Base-by-base conservation (phyloP, 306 rosid species). In the Lathyrus sativus region DNA sequence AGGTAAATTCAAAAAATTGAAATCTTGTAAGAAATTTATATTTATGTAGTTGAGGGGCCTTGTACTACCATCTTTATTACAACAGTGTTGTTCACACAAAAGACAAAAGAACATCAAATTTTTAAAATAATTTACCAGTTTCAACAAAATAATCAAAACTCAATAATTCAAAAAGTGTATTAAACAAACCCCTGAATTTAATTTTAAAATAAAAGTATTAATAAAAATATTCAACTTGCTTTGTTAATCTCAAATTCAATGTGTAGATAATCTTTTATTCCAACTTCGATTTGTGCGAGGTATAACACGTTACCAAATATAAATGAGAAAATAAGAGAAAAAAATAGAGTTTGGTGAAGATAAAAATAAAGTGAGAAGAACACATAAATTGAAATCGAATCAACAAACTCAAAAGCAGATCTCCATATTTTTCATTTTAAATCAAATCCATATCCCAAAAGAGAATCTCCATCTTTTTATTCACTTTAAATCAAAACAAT, bases 191-290 rank as follows among this genome's bases (percentile, higher is more conserved):
- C 63, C 64, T 48, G 0, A 51, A 45, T 11, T 3, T 1, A 22
- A 67, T 54, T 66, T 18, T 7, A 1, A 43, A 22, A 44, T 6
- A 29, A 71, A 74, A 24, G 71, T 37, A 6, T 56, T 55, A 22
- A 44, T 6, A 29, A 71, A 74, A 24, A 74, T 37, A 6, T 56
- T 55, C 61, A 69, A 80, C 97, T 76, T 87, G 87, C 97, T 89
- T 91, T 93, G 85, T 93, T 93, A 79, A 90, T 90, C 82, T 93
- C 98, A 5, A 93, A 93, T 78, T 93, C 97, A 45, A 93, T 93
- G 77, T 93, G 99, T 37, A 93, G 91, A 78, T 97, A 93, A 82
- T 93, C 99, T 82, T 93, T 97, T 56, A 93, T 93, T 62, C 99
- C 99, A 59, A 93, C 99, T 81, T 93, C 97, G 97, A 93, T 90